Evolutionary conservation across 108 stramenopile genomes (phyloP).

Genomic region (Thalassiosira profunda): DNA sequence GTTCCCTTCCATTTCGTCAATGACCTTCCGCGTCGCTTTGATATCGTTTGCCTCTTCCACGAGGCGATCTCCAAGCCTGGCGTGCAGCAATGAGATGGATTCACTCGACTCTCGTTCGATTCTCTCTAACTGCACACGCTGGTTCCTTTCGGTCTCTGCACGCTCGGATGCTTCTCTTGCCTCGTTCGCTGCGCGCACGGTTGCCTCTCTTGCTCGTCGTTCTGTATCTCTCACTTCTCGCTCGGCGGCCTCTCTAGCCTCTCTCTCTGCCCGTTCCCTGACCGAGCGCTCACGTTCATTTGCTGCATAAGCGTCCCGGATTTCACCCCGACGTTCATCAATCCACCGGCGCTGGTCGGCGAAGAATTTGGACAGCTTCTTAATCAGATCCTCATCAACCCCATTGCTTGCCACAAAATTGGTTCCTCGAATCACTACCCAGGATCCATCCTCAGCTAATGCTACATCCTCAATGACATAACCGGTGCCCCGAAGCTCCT

Average conservation of each 20-base stretch:
- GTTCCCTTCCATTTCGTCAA: background rate
- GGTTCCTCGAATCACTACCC: slow-evolving; percentile 15
- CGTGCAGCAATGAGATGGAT: slow-evolving; percentile 5
- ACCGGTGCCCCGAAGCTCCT: background rate
- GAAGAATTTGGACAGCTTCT: background rate
- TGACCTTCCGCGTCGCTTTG: too few relatives aligned
- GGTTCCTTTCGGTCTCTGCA: slow-evolving; percentile 1
- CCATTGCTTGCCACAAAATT: slow-evolving; percentile 7
- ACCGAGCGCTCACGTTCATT: background rate
- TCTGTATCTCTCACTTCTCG: background rate
- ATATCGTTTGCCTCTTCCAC: slow-evolving; percentile 1
- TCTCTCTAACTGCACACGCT: background rate
- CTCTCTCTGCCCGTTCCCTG: background rate
- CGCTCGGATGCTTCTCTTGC: slow-evolving; percentile 7
- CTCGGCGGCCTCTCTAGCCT: slow-evolving; percentile 16
- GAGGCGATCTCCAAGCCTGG: slow-evolving; percentile 2
- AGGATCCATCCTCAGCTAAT: slow-evolving; percentile 16
- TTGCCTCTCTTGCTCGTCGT: background rate
- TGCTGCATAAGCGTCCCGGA: too few relatives aligned
- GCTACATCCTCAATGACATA: slow-evolving; percentile 8
- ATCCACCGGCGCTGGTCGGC: slow-evolving; percentile 1
- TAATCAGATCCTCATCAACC: slow-evolving; percentile 7
- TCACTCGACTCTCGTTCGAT: background rate
- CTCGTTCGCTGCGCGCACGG: background rate
- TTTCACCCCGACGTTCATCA: background rate